A percentile compares a stretch with the other conserved stretches of the same genome.
These are phyloP conservation scores for Massarina eburnea DNA, from an alignment of 2,329 filamentous ascomycete species.

Conservation along the genomic window DNA sequence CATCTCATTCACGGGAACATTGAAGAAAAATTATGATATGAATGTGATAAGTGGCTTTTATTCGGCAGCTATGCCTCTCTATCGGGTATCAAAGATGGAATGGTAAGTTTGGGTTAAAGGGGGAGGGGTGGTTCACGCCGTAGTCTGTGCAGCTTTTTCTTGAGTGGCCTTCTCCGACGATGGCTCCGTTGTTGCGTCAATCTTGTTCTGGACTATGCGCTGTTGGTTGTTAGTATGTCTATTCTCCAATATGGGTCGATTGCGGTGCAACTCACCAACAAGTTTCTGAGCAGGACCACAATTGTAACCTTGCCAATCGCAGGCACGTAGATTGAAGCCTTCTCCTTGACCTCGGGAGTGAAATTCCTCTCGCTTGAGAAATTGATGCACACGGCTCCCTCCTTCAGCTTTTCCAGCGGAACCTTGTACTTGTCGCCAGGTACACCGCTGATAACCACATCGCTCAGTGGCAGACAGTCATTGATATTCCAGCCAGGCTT, in stretches of 20 bases:
- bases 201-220: slow-evolving; percentile 49
- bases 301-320: slow-evolving; percentile 98
- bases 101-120: background rate
- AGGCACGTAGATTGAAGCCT: slow-evolving; percentile 94
- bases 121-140: background rate
- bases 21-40: no score
- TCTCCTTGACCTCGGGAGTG: slow-evolving; percentile 85
- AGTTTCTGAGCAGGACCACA: slow-evolving; percentile 82
- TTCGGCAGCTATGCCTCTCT: slow-evolving; percentile 17
- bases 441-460: slow-evolving; percentile 93
- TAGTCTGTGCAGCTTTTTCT: slow-evolving; percentile 17
- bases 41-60: background rate
- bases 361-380: slow-evolving; percentile 97
- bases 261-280: slow-evolving; percentile 65
- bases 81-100: slow-evolving; percentile 28
- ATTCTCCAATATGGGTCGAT: background rate
- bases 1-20: no score
- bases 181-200: slow-evolving; percentile 30
- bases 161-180: slow-evolving; percentile 18
- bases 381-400: slow-evolving; percentile 97
- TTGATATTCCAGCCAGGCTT: slow-evolving; percentile 78
- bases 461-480: slow-evolving; percentile 81
- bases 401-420: slow-evolving; percentile 76
- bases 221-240: slow-evolving; percentile 23
- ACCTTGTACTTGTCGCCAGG: slow-evolving; percentile 89